phyloP scores from a whole-genome alignment of 306 rosid genomes.

The Vigna mungo region DNA sequence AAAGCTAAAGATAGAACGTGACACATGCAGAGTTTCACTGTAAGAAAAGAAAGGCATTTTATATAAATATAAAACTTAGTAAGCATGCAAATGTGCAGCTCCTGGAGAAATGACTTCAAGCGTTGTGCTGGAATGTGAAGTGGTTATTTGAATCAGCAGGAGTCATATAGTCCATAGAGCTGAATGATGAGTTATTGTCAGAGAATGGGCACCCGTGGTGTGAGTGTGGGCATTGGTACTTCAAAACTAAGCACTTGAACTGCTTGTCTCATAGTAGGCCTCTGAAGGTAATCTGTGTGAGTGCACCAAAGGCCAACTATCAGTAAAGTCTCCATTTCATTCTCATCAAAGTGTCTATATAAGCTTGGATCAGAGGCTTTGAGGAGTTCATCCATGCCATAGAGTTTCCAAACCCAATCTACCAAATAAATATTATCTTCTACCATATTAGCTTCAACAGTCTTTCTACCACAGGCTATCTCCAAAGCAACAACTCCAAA shows the following conservation, averaged over 20 bases:
- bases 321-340: constrained; percentile 43
- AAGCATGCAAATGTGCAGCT: constrained; percentile 58
- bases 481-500: background rate
- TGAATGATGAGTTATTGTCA: constrained; percentile 3
- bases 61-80: background rate
- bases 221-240: constrained; percentile 46
- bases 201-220: background rate
- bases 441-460: constrained; percentile 25
- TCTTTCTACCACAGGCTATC: background rate
- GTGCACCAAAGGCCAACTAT: constrained; percentile 57
- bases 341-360: constrained; percentile 36
- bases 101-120: constrained; percentile 33
- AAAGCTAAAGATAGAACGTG: too few species aligned
- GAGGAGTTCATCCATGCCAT: constrained; percentile 12
- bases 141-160: constrained; percentile 7
- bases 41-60: background rate
- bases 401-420: constrained; percentile 51
- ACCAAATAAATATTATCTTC: constrained; percentile 19
- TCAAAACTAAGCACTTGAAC: constrained; percentile 50
- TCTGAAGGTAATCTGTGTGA: constrained; percentile 32
- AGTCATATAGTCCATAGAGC: background rate
- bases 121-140: constrained; percentile 30
- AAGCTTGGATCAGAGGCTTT: constrained; percentile 47
- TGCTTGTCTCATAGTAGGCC: constrained; percentile 52
- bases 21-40: background rate